phyloP scores from a whole-genome alignment of 1,284 basidiomycete species.

The Boletellus deceptivus region DNA sequence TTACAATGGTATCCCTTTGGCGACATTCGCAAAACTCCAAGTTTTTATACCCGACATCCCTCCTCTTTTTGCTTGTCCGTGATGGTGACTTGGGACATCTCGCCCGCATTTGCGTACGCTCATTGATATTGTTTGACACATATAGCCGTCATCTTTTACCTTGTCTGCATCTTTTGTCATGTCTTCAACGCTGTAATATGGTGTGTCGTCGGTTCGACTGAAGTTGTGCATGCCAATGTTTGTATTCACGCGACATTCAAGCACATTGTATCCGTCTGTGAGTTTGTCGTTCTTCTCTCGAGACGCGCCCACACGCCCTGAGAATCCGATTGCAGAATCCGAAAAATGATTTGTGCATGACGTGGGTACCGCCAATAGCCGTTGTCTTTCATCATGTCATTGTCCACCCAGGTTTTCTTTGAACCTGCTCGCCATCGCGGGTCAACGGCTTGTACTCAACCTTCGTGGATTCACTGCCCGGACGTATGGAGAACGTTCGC shows the following conservation, averaged over 20 bases:
- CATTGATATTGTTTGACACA: too few relatives aligned
- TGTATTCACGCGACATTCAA: not conserved
- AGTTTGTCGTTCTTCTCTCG: not conserved
- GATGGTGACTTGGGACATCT: not conserved
- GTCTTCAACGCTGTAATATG: constrained; percentile 2
- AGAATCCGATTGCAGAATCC: not conserved
- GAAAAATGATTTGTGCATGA: not conserved
- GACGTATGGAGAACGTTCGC: not conserved
- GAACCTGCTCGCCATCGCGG: not conserved
- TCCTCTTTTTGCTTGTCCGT: not conserved
- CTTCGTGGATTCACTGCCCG: not conserved
- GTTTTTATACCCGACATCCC: constrained; percentile 6
- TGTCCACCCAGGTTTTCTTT: not conserved
- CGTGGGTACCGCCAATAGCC: not conserved
- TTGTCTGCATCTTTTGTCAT: constrained; percentile 7
- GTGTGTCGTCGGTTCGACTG: constrained; percentile 4
- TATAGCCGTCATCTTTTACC: constrained; percentile 10
- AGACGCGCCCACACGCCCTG: not conserved
- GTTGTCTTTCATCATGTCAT: not conserved
- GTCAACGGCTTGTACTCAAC: not conserved
- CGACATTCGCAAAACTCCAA: not conserved
- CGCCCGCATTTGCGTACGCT: not conserved
- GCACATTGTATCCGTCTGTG: not conserved
- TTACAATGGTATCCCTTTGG: constrained; percentile 1
- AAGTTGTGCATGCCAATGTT: not conserved